phyloP scores from a whole-genome alignment of 1,284 basidiomycete species.

The Inonotus obliquus region DNA sequence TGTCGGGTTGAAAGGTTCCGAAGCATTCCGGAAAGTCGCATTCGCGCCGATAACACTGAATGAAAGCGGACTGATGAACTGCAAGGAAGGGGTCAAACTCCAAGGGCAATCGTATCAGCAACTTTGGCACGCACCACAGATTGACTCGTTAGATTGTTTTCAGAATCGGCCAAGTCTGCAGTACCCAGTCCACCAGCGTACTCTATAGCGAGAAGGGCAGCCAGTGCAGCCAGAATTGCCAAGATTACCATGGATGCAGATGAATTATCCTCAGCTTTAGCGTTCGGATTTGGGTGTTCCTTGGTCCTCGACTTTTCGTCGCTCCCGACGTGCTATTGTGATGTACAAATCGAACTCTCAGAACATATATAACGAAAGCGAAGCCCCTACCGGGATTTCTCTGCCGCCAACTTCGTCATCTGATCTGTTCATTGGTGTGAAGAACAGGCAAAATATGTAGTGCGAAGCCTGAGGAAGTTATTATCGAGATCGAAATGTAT shows the following conservation, averaged over 20 bases:
- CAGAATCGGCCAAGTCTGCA: not conserved
- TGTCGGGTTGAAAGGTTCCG: slow-evolving; percentile 36
- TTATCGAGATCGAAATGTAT: no score
- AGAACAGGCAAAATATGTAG: no score
- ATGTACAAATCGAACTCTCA: not conserved
- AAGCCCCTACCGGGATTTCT: not conserved
- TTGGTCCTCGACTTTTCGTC: not conserved
- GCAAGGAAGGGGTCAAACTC: not conserved
- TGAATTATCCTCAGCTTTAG: slow-evolving; percentile 3
- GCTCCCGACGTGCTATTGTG: not conserved
- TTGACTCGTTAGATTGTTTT: slow-evolving; percentile 7
- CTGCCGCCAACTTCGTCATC: no score
- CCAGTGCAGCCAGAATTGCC: slow-evolving; percentile 11
- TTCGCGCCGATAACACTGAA: slow-evolving; percentile 30
- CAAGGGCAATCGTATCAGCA: not conserved
- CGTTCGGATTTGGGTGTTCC: not conserved
- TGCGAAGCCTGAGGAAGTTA: no score
- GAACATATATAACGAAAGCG: not conserved
- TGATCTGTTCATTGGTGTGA: no score
- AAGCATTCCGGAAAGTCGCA: slow-evolving; percentile 28
- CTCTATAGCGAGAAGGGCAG: slow-evolving; percentile 10
- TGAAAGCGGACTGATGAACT: slow-evolving; percentile 30
- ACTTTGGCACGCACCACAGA: not conserved
- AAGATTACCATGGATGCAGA: slow-evolving; percentile 11
- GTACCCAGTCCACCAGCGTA: not conserved